phyloP scores from a whole-genome alignment of 148 eudicot genomes.

The Oxyria digyna region DNA sequence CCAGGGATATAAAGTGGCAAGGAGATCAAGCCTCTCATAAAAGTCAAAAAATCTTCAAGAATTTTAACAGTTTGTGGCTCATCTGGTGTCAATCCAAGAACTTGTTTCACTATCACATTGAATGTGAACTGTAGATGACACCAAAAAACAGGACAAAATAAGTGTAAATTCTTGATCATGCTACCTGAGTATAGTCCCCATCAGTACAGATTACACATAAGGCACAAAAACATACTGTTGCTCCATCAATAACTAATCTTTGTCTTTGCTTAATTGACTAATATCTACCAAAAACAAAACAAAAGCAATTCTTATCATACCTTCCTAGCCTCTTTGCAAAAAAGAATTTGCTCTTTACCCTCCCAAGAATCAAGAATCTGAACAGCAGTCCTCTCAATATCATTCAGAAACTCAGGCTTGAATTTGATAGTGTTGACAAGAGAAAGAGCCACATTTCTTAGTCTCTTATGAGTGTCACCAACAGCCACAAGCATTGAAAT shows the following conservation, averaged over 20 bases:
- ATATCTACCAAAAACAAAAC: neutral
- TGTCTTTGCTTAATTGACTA: neutral
- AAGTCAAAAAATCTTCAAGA: slow-evolving; percentile 49
- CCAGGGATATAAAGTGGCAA: slow-evolving; percentile 52
- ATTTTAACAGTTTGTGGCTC: slow-evolving; percentile 36
- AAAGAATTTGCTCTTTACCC: slow-evolving; percentile 30
- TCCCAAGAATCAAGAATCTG: slow-evolving; percentile 44
- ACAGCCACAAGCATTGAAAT: slow-evolving; percentile 49
- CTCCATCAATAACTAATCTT: neutral
- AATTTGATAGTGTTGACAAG: slow-evolving; percentile 40
- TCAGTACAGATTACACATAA: neutral
- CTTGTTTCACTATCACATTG: slow-evolving; percentile 65
- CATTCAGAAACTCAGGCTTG: slow-evolving; percentile 35
- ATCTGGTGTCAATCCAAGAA: slow-evolving; percentile 47
- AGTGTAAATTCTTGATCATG: neutral
- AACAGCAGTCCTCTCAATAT: slow-evolving; percentile 29
- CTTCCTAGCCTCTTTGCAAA: slow-evolving; percentile 52
- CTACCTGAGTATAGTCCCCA: neutral
- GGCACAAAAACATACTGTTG: neutral
- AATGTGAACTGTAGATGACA: slow-evolving; percentile 34
- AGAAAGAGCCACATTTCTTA: slow-evolving; percentile 46
- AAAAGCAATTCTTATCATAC: slow-evolving; percentile 11
- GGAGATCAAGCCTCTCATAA: slow-evolving; percentile 55
- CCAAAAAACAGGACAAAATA: neutral
- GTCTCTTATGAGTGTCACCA: slow-evolving; percentile 50